Base-by-base conservation (phyloP, 306 rosid genomes). In the Lathyrus aphaca region DNA sequence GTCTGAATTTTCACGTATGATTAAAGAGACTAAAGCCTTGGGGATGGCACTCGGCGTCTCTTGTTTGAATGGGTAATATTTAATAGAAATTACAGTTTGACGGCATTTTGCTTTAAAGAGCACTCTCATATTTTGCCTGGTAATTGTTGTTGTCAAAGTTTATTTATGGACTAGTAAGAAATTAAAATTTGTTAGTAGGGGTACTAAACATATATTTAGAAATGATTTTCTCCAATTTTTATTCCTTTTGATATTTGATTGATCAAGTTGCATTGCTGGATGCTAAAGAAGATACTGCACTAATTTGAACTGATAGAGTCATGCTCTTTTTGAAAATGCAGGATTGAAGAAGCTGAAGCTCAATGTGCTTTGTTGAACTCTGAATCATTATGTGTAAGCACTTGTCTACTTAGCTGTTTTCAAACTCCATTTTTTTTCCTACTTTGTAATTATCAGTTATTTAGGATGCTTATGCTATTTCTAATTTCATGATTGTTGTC, bases 291-390 rank as follows among this genome's bases (percentile, higher is more conserved):
- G 42, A 32, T 43, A 57, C 56, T 42, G 25, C 37, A 40, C 62
- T 21, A 37, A 48, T 71, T 48, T 62, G 64, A 55, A 72, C 64
- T 63, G 25, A 67, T 72, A 14, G 15, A 17, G 3, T 56, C 48
- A 19, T 56, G 12, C 25, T 30, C 12, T 64, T 79, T 74, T 35
- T 9, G 42, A 32, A 78, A 77, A 71, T 78, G 56, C 79, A 91
- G 97, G 85, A 78, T 88, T 44, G 97, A 91, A 80, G 95, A 91
- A 85, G 97, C 90, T 67, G 97, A 88, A 85, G 95, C 97, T 37
- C 95, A 91, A 39, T 86, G 92, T 82, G 95, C 92, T 45, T 84
- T 91, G 61, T 71, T 91, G 70, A 91, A 91, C 82, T 81, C 56
- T 27, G 95, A 91, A 65, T 68, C 56, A 9, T 81, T 85, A 72